These are phyloP conservation scores for Tagetes patula DNA, from an alignment of 129 eudicot genomes.

Conservation along the genomic window DNA sequence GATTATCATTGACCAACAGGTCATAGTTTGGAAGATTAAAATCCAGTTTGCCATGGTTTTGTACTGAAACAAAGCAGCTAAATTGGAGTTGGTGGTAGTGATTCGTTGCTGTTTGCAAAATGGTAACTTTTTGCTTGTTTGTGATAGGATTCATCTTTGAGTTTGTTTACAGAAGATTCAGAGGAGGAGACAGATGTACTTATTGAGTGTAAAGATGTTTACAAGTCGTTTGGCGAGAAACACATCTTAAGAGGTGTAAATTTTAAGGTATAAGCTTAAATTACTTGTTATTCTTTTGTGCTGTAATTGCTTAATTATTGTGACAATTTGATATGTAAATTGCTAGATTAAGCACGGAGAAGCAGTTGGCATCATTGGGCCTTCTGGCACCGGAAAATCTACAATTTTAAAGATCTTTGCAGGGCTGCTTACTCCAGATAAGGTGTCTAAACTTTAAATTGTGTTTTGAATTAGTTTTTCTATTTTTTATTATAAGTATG, in stretches of 20 bases:
- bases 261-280: slow-evolving; percentile 52
- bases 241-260: slow-evolving; percentile 76
- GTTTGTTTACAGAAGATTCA: slow-evolving; percentile 37
- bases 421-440: slow-evolving; percentile 85
- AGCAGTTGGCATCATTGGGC: slow-evolving; percentile 86
- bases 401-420: slow-evolving; percentile 77
- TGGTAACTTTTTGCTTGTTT: slow-evolving; percentile 22
- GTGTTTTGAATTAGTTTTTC: background rate
- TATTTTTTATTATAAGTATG: background rate
- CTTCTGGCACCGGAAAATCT: slow-evolving; percentile 93
- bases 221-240: slow-evolving; percentile 79
- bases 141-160: slow-evolving; percentile 49
- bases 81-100: background rate
- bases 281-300: background rate
- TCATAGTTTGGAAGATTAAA: no score
- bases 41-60: background rate
- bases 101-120: background rate
- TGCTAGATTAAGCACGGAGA: slow-evolving; percentile 72
- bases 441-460: slow-evolving; percentile 38
- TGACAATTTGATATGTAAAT: background rate
- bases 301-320: background rate
- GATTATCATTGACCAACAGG: no score
- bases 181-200: slow-evolving; percentile 69
- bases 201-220: slow-evolving; percentile 74
- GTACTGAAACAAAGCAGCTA: background rate